phyloP scores from a whole-genome alignment of 1,139 yeast genomes.

The Pichia sorboxylosa region DNA sequence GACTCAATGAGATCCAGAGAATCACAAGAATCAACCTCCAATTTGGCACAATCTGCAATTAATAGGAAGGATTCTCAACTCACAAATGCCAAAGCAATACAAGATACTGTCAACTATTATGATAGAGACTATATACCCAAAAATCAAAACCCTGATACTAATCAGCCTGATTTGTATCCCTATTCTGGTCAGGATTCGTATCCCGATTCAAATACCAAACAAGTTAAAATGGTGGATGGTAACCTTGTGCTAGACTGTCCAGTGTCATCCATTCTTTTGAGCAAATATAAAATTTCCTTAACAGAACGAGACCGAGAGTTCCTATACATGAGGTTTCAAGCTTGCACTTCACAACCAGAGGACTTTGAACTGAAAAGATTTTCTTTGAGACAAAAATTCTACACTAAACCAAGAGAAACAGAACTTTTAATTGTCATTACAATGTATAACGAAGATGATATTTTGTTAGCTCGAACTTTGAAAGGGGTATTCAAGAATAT shows the following conservation, averaged over 20 bases:
- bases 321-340: constrained; percentile 68
- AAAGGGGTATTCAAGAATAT: constrained; percentile 72
- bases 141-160: neutral
- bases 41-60: neutral
- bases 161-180: neutral
- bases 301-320: constrained; percentile 51
- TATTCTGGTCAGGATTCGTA: constrained; percentile 20
- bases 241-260: constrained; percentile 75
- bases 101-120: constrained; percentile 9
- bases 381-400: constrained; percentile 56
- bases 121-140: constrained; percentile 14
- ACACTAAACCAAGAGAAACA: constrained; percentile 55
- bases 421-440: constrained; percentile 68
- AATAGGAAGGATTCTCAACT: constrained; percentile 7
- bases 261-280: constrained; percentile 48
- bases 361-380: constrained; percentile 47
- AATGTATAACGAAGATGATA: constrained; percentile 73
- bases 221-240: constrained; percentile 43
- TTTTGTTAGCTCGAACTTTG: constrained; percentile 58
- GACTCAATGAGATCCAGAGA: neutral
- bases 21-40: neutral
- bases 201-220: constrained; percentile 16
- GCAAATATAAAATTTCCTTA: constrained; percentile 40
- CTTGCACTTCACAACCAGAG: constrained; percentile 71
- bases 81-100: constrained; percentile 11